Evolutionary conservation across 2,329 filamentous ascomycete genomes (phyloP), one percentile per base, ranked within the genome.

Genomic region (Cladosporium oxysporum): DNA sequence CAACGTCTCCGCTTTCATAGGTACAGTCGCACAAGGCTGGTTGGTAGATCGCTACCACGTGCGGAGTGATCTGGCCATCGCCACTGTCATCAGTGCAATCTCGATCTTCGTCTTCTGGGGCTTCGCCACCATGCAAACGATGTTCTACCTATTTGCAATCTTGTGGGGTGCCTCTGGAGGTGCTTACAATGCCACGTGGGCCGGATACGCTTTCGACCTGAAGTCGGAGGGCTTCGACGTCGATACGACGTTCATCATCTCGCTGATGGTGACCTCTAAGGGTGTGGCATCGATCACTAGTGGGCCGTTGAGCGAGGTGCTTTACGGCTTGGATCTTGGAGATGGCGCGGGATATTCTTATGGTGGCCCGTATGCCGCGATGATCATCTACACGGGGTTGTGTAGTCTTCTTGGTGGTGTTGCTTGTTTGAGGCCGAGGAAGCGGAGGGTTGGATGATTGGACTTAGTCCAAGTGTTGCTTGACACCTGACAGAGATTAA

Each of bases 221-320:
- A 66, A 66, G 23, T 59, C 68, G 33, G 52, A 58, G 5, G 60
- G 66, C 28, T 66, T 70, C 0, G 68, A 65, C 5, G 75, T 79
- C 0, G 83, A 85, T 53, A 75, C 80, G 3, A 80, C 81, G 0
- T 80, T 85, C 67, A 77, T 84, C 1, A 82, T 85, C 65, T 80
- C 79, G 0, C 77, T 81, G 16, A 74, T 85, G 63, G 79, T 79
- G 11, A 80, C 80, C 8, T 83, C 83, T 0, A 81, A 83, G 55
- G 84, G 84, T 0, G 77, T 85, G 21, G 83, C 83, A 3, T 83
- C 81, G 71, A 74, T 86, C 11, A 78, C 81, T 11, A 81, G 78
- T 66, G 84, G 84, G 3, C 84, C 84, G 0, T 71, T 85, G 50
- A 84, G 83, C 58, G 83, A 84, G 70, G 78, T 74, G 16, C 69